A percentile compares a stretch with the other conserved stretches of the same genome.
Conservation (phyloP, 2,329 filamentous ascomycete species). For the Colletotrichum higginsianum region DNA sequence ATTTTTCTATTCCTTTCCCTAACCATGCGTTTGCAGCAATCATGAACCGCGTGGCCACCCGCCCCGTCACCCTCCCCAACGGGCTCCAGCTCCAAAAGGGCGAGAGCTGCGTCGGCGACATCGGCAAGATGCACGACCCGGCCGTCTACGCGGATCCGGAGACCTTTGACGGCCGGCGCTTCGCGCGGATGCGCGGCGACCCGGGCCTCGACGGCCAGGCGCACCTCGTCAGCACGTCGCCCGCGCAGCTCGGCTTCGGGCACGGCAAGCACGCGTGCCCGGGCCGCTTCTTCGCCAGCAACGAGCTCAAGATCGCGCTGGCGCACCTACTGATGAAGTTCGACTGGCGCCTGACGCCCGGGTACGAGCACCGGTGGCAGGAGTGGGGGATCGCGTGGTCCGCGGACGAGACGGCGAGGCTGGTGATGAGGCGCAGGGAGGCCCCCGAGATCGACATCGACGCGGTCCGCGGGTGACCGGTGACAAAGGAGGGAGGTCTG, state of each 20-base stretch:
- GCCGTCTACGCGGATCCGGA: slow-evolving; percentile 17
- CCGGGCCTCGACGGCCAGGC: slow-evolving; percentile 13
- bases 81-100: slow-evolving; percentile 30
- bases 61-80: slow-evolving; percentile 16
- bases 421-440: slow-evolving; percentile 31
- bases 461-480: neutral
- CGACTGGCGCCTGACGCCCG: slow-evolving; percentile 24
- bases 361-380: slow-evolving; percentile 19
- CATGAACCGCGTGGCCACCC: slow-evolving; percentile 31
- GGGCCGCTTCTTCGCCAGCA: slow-evolving; percentile 61
- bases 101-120: slow-evolving; percentile 28
- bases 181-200: slow-evolving; percentile 20
- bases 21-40: neutral
- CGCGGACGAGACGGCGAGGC: slow-evolving; percentile 19
- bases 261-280: slow-evolving; percentile 58
- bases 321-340: slow-evolving; percentile 38
- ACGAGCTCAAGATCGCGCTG: slow-evolving; percentile 57
- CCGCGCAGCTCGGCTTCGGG: slow-evolving; percentile 55
- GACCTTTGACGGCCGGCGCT: slow-evolving; percentile 21
- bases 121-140: slow-evolving; percentile 13
- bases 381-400: slow-evolving; percentile 7
- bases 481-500: too few relatives aligned
- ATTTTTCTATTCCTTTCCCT: too few relatives aligned
- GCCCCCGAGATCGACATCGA: slow-evolving; percentile 36
- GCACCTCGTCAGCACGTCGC: slow-evolving; percentile 58